phyloP scores from a whole-genome alignment of 1,284 basidiomycete genomes.

The Stereum hirsutum region DNA sequence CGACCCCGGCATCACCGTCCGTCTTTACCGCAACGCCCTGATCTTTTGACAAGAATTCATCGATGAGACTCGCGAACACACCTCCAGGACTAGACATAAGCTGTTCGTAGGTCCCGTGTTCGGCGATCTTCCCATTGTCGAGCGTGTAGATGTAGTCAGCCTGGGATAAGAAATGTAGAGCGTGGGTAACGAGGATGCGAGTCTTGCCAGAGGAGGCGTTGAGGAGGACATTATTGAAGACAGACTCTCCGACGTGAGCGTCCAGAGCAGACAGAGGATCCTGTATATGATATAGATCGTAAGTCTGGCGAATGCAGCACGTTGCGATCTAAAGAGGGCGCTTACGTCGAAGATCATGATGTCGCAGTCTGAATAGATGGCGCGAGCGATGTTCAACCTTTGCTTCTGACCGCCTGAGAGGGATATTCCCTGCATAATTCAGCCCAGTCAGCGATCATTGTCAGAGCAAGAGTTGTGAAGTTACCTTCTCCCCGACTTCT shows the following conservation, averaged over 20 bases:
- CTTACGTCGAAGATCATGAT: conserved; percentile 72
- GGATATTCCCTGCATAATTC: conserved; percentile 54
- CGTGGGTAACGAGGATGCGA: conserved; percentile 78
- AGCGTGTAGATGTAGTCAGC: conserved; percentile 71
- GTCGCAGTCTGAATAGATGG: conserved; percentile 80
- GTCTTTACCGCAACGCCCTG: conserved; percentile 18
- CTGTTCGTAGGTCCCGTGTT: conserved; percentile 68
- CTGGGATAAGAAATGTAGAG: conserved; percentile 72
- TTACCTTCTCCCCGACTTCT: conserved; percentile 78
- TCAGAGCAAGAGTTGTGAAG: neutral
- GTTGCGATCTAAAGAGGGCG: conserved; percentile 14
- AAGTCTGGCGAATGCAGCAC: neutral
- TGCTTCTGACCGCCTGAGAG: conserved; percentile 80
- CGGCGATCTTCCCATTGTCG: conserved; percentile 64
- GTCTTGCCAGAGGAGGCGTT: conserved; percentile 59
- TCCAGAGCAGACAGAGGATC: conserved; percentile 76
- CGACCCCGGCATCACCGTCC: conserved; percentile 13
- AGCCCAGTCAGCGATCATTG: neutral
- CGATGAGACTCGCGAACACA: conserved; percentile 65
- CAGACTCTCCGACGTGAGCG: conserved; percentile 81
- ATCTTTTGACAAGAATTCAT: conserved; percentile 44
- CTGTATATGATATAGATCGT: conserved; percentile 17
- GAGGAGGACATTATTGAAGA: conserved; percentile 80
- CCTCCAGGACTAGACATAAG: conserved; percentile 48
- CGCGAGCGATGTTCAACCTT: conserved; percentile 70